These are phyloP conservation scores for Ustilago nuda DNA, from an alignment of 1,284 basidiomycete species.

Conservation along the genomic window DNA sequence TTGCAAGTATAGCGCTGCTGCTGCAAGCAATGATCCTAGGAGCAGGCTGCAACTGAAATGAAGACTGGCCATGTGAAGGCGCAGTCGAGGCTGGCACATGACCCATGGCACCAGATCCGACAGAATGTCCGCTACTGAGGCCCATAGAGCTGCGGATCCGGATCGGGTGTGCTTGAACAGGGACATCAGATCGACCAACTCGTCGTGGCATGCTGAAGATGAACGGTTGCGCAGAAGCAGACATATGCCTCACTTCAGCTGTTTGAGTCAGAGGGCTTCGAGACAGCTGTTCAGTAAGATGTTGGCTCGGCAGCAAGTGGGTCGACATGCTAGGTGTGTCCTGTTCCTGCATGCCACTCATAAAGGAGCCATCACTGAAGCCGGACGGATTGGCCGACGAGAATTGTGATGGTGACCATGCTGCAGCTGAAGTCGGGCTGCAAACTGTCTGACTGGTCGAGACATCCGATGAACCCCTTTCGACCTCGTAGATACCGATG, in stretches of 20 bases:
- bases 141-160: not conserved
- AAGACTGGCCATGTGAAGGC: not conserved
- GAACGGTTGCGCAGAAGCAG: not conserved
- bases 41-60: not conserved
- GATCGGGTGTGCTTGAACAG: not conserved
- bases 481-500: not conserved
- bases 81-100: not conserved
- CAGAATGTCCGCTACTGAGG: not conserved
- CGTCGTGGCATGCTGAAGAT: not conserved
- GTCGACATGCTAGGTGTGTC: slow-evolving; percentile 30
- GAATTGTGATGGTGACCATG: slow-evolving; percentile 3
- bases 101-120: not conserved
- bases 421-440: slow-evolving; percentile 10
- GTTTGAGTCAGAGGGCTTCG: not conserved
- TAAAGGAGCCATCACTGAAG: not conserved
- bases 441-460: not conserved
- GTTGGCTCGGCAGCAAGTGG: slow-evolving; percentile 23
- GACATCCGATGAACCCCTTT: not conserved
- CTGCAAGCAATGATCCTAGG: not conserved
- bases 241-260: not conserved
- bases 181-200: not conserved
- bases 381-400: not conserved
- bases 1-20: not conserved
- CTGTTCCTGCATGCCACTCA: slow-evolving; percentile 12
- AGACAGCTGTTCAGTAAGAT: slow-evolving; percentile 16